Conservation (phyloP, 345 rosid species). For the Bruguiera parviflora region DNA sequence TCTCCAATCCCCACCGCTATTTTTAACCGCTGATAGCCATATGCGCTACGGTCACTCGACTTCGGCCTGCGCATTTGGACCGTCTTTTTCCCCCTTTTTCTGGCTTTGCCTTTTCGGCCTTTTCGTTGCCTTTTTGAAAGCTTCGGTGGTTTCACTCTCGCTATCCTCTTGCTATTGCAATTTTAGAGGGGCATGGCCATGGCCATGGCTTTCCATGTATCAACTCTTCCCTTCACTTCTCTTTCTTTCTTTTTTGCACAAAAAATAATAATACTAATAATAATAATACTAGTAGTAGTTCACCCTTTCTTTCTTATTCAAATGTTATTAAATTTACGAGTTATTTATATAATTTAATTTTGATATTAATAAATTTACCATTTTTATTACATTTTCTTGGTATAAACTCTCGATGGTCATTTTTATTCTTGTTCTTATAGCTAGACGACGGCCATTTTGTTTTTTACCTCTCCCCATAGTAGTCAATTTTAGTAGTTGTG, state of each 20-base stretch:
- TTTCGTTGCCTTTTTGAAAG: slow-evolving; percentile 12
- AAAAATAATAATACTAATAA: no score
- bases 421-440: slow-evolving; percentile 13
- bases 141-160: slow-evolving; percentile 26
- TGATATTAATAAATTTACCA: no score
- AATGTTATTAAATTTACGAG: no score
- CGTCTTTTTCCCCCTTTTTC: slow-evolving; percentile 10
- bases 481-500: neutral
- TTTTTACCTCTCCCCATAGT: neutral
- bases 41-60: slow-evolving; percentile 31
- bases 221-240: no score
- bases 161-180: slow-evolving; percentile 4
- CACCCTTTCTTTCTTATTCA: no score
- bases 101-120: slow-evolving; percentile 8
- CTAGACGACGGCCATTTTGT: neutral
- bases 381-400: neutral
- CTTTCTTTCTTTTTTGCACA: no score
- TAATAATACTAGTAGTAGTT: no score
- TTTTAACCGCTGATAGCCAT: slow-evolving; percentile 12
- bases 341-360: no score
- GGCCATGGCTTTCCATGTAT: no score
- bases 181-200: neutral
- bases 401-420: slow-evolving; percentile 6
- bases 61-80: neutral
- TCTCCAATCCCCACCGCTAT: slow-evolving; percentile 10